Evolutionary conservation across 441 rosid species (phyloP).

Genomic region (Populus hybrid): DNA sequence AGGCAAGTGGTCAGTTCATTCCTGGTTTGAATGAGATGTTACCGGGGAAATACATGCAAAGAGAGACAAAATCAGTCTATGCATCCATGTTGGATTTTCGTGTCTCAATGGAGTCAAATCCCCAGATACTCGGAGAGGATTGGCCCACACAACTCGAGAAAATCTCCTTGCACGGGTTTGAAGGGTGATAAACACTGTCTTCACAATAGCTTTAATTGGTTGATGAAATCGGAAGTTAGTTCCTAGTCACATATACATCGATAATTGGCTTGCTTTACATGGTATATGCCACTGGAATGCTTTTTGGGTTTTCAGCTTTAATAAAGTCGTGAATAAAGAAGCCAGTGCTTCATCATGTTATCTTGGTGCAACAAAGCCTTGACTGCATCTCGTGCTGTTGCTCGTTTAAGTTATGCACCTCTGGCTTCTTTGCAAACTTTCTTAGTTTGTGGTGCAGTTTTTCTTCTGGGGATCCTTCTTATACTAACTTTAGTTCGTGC

Average conservation of each 20-base stretch:
- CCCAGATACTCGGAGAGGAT: constrained; percentile 62
- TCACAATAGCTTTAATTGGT: background rate
- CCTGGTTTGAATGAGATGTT: constrained; percentile 17
- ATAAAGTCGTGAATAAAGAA: constrained; percentile 66
- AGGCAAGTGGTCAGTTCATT: constrained; percentile 6
- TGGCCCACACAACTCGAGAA: constrained; percentile 75
- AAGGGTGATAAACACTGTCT: background rate
- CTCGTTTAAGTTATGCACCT: constrained; percentile 71
- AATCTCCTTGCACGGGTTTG: constrained; percentile 27
- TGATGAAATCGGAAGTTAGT: background rate
- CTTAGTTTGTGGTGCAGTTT: constrained; percentile 50
- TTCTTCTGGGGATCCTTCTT: constrained; percentile 55
- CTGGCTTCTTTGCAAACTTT: constrained; percentile 60
- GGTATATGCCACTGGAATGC: constrained; percentile 80
- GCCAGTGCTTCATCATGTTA: constrained; percentile 67
- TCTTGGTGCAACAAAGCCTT: constrained; percentile 57
- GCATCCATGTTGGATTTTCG: constrained; percentile 51
- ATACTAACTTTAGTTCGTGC: constrained; percentile 46
- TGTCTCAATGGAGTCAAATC: constrained; percentile 64
- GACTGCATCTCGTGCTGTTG: constrained; percentile 65
- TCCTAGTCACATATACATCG: background rate
- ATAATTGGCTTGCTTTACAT: constrained; percentile 50
- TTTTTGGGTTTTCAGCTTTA: constrained; percentile 86
- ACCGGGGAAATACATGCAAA: constrained; percentile 19
- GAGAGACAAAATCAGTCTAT: constrained; percentile 12